These are phyloP conservation scores for Dryadomyces sulphureus DNA, from an alignment of 2,329 filamentous ascomycete species.

Conservation along the genomic window DNA sequence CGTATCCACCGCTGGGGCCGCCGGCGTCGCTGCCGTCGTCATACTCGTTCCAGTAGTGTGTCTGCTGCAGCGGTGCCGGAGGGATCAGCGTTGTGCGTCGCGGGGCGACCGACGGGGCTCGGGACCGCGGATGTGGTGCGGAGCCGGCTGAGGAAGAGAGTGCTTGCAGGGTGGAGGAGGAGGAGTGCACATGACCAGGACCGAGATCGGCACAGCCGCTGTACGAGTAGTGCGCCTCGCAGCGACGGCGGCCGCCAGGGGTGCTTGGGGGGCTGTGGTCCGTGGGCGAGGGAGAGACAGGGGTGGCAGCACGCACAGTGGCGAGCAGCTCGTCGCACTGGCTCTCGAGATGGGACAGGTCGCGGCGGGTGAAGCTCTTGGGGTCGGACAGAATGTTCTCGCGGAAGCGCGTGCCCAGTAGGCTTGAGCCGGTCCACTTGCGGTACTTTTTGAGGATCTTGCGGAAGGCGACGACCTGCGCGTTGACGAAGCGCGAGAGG, in stretches of 20 bases:
- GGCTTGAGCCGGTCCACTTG: constrained; percentile 69
- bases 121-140: neutral
- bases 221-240: constrained; percentile 7
- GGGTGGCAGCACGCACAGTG: constrained; percentile 30
- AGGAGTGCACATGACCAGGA: constrained; percentile 10
- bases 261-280: constrained; percentile 2
- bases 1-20: constrained; percentile 47
- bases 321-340: constrained; percentile 35
- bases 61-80: constrained; percentile 13
- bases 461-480: constrained; percentile 61
- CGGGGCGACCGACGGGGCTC: neutral
- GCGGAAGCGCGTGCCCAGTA: constrained; percentile 50
- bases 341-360: constrained; percentile 39
- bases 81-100: constrained; percentile 3
- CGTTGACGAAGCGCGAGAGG: constrained; percentile 56
- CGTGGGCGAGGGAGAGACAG: constrained; percentile 20
- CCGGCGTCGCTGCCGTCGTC: constrained; percentile 61
- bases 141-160: constrained; percentile 10
- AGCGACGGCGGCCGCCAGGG: constrained; percentile 5
- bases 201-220: constrained; percentile 8
- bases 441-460: constrained; percentile 73
- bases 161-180: constrained; percentile 10
- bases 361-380: constrained; percentile 58
- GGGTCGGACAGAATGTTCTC: constrained; percentile 47
- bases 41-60: constrained; percentile 74